Percentiles rank a stretch among this genome's conserved stretches.
phyloP scores from a whole-genome alignment of 2,329 filamentous ascomycete species.

The Colletotrichum sp. region DNA sequence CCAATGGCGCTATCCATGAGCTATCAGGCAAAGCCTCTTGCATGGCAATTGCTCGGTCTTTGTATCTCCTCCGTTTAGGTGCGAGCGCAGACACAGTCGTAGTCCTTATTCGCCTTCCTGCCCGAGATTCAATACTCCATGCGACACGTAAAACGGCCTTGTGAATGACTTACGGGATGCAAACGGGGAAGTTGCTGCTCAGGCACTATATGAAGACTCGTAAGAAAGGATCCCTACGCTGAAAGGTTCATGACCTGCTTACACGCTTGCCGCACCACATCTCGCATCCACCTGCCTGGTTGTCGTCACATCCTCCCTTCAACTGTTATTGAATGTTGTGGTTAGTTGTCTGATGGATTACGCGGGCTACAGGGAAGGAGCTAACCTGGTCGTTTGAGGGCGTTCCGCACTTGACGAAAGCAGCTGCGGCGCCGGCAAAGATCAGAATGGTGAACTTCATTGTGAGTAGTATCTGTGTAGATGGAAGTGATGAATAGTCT shows the following conservation, averaged over 20 bases:
- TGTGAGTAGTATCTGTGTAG: not conserved
- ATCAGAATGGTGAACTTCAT: not conserved
- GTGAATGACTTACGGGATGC: not conserved
- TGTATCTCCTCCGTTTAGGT: not conserved
- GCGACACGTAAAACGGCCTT: not conserved
- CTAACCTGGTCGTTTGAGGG: not conserved
- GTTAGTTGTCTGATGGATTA: fast-evolving
- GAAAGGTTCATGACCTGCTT: not conserved
- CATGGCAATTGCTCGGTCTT: not conserved
- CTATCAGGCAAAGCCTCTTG: not conserved
- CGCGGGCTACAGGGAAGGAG: too few species aligned
- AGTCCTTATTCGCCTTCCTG: not conserved
- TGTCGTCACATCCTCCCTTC: not conserved
- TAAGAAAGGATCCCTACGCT: fast-evolving
- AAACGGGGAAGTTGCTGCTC: not conserved
- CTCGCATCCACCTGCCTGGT: not conserved
- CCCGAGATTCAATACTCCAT: not conserved
- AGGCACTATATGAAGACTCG: not conserved
- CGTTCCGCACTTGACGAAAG: not conserved
- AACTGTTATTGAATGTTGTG: not conserved
- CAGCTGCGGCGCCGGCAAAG: not conserved
- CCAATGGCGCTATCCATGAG: fast-evolving
- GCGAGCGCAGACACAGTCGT: not conserved
- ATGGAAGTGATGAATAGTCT: too few species aligned
- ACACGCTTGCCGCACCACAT: not conserved